Conservation (phyloP, 1,284 basidiomycete species). For the Gymnopus androsaceus region DNA sequence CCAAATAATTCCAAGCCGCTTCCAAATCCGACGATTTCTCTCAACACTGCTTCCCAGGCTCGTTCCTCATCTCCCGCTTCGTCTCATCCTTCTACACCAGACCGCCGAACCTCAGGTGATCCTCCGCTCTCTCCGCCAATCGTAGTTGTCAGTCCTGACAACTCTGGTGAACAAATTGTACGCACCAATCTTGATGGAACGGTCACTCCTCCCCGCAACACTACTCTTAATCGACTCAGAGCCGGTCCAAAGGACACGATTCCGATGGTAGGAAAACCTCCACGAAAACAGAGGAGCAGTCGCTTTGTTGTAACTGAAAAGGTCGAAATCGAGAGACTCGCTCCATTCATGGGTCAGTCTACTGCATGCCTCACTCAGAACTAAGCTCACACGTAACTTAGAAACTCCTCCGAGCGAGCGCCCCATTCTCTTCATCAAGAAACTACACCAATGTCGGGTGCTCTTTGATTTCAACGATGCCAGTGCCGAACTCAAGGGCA, state of each 20-base stretch:
- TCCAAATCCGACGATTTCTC: conserved; percentile 45
- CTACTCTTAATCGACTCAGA: conserved; percentile 66
- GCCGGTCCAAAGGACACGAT: conserved; percentile 91
- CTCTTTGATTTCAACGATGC: conserved; percentile 99
- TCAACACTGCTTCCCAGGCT: conserved; percentile 12
- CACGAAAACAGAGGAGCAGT: conserved; percentile 93
- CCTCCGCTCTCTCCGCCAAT: conserved; percentile 75
- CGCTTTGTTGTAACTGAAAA: conserved; percentile 96
- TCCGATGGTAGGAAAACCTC: conserved; percentile 91
- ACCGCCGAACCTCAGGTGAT: conserved; percentile 46
- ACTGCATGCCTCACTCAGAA: not conserved
- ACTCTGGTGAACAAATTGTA: conserved; percentile 54
- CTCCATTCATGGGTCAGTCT: conserved; percentile 87
- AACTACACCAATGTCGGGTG: conserved; percentile 94
- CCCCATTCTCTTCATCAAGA: conserved; percentile 90
- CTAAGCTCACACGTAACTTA: conserved; percentile 34
- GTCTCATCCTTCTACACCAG: conserved; percentile 30
- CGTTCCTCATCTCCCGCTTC: conserved; percentile 25
- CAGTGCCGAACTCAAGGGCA: conserved; percentile 92
- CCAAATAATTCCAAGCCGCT: conserved; percentile 66
- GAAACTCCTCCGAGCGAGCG: conserved; percentile 91
- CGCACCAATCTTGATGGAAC: conserved; percentile 28
- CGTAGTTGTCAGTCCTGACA: conserved; percentile 87
- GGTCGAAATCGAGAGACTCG: conserved; percentile 94
- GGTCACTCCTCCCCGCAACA: conserved; percentile 60